Percentiles rank a stretch among this genome's conserved stretches.
Evolutionary conservation across 805 yeast genomes (phyloP).

Genomic region (Candida arabinofermentans): DNA sequence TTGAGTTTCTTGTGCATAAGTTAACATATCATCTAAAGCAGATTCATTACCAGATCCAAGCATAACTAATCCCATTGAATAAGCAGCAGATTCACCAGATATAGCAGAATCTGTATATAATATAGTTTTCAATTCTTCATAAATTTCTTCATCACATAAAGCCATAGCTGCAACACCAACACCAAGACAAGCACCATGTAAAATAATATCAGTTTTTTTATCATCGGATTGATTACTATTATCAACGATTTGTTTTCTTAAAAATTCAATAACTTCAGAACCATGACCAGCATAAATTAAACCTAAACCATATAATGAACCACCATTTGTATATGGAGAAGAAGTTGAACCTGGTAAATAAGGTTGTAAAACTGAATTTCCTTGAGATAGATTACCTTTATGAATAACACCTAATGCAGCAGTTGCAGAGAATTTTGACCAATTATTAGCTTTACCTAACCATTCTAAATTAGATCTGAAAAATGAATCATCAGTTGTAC

Average conservation of each 20-base stretch:
- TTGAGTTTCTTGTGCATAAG: conserved; percentile 91
- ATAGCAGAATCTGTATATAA: conserved; percentile 87
- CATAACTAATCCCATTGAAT: conserved; percentile 95
- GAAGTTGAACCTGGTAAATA: conserved; percentile 81
- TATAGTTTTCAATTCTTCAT: conserved; percentile 78
- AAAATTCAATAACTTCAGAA: conserved; percentile 73
- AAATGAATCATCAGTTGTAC: conserved; percentile 92
- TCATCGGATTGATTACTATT: conserved; percentile 37
- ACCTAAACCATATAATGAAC: conserved; percentile 89
- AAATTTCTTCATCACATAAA: conserved; percentile 64
- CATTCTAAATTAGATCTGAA: conserved; percentile 89
- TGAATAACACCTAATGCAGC: conserved; percentile 98
- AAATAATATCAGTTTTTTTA: conserved; percentile 71
- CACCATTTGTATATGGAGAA: conserved; percentile 91
- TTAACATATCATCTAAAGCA: conserved; percentile 74
- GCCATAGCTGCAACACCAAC: conserved; percentile 98
- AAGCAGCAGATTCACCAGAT: conserved; percentile 94
- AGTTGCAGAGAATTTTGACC: conserved; percentile 97
- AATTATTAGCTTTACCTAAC: conserved; percentile 95
- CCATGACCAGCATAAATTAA: conserved; percentile 96
- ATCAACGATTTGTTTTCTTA: conserved; percentile 68
- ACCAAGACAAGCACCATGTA: conserved; percentile 96
- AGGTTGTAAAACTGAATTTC: conserved; percentile 80
- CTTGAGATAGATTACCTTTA: conserved; percentile 90
- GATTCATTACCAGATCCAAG: conserved; percentile 78